phyloP scores from a whole-genome alignment of 2,329 filamentous ascomycete species.

The Thermochaetoides dissita region DNA sequence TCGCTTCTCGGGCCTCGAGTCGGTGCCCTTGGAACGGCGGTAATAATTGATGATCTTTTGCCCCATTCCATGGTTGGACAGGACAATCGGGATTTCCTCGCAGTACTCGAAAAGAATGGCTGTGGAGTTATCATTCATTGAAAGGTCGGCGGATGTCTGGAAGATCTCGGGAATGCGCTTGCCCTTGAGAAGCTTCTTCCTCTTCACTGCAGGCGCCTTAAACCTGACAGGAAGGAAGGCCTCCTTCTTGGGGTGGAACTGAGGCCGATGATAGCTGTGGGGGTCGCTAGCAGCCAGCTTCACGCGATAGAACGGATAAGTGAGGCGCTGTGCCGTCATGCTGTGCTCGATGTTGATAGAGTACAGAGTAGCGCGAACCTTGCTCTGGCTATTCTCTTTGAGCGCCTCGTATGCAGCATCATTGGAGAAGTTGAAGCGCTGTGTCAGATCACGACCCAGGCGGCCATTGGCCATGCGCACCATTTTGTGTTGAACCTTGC shows the following conservation, averaged over 20 bases:
- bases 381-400: slow-evolving; percentile 94
- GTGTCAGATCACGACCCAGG: slow-evolving; percentile 56
- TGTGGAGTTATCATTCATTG: slow-evolving; percentile 76
- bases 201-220: slow-evolving; percentile 52
- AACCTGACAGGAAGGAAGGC: slow-evolving; percentile 58
- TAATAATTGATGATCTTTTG: slow-evolving; percentile 96
- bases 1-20: slow-evolving; percentile 64
- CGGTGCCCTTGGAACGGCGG: slow-evolving; percentile 57
- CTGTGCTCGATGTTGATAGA: slow-evolving; percentile 91
- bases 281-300: slow-evolving; percentile 56
- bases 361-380: slow-evolving; percentile 81
- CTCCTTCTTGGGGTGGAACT: slow-evolving; percentile 56
- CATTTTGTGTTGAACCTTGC: slow-evolving; percentile 39
- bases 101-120: slow-evolving; percentile 88
- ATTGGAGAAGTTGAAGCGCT: slow-evolving; percentile 90
- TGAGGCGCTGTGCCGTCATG: slow-evolving; percentile 76
- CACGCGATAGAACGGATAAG: slow-evolving; percentile 93
- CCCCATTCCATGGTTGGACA: slow-evolving; percentile 97
- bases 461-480: slow-evolving; percentile 56
- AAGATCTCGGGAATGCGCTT: slow-evolving; percentile 69
- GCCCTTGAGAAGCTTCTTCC: slow-evolving; percentile 70
- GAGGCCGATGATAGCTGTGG: slow-evolving; percentile 72
- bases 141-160: slow-evolving; percentile 65
- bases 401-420: slow-evolving; percentile 90
- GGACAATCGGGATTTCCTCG: slow-evolving; percentile 77